These are phyloP conservation scores for Erythrophleum ivorense DNA, from an alignment of 331 rosid species.

Conservation along the genomic window DNA sequence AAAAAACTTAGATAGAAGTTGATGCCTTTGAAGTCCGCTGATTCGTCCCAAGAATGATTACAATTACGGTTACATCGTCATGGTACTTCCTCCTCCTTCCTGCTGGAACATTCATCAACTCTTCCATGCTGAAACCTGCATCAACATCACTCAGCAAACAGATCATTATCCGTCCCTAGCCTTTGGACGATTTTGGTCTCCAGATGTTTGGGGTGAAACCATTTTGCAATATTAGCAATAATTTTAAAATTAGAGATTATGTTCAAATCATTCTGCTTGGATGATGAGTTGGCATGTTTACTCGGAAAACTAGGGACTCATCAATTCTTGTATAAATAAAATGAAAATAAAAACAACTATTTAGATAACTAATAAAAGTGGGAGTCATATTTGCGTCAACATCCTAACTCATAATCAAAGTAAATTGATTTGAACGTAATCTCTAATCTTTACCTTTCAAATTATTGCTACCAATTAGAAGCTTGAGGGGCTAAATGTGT, in stretches of 20 bases:
- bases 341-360: neutral
- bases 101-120: constrained; percentile 81
- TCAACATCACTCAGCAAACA: constrained; percentile 11
- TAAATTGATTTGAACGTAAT: neutral
- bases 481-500: neutral
- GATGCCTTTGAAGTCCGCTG: constrained; percentile 96
- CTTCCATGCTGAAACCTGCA: constrained; percentile 92
- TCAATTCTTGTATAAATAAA: no score
- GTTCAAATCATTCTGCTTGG: neutral
- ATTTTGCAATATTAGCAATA: no score
- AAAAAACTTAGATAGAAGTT: constrained; percentile 54
- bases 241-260: no score
- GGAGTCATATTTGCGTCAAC: no score
- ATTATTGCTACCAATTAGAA: neutral
- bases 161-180: neutral
- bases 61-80: constrained; percentile 91
- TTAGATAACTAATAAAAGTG: no score
- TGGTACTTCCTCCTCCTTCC: constrained; percentile 97
- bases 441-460: no score
- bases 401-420: no score
- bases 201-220: no score
- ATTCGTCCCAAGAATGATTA: constrained; percentile 81
- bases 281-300: neutral
- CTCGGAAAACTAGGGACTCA: neutral
- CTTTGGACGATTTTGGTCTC: neutral